Evolutionary conservation across 148 eudicot species (phyloP).

Genomic region (Chenopodium formosanum): DNA sequence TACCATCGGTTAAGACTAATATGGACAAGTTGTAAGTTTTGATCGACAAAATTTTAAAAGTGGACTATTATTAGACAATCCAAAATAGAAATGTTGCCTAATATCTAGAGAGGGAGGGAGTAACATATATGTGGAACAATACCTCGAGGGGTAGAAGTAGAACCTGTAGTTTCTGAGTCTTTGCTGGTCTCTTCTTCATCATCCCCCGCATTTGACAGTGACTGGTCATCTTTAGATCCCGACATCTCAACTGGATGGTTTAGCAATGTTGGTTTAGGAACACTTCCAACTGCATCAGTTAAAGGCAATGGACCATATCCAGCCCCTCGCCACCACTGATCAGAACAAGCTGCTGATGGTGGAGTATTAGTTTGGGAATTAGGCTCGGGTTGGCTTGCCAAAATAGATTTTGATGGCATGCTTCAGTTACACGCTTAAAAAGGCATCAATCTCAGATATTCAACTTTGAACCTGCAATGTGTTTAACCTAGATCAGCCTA

Average conservation of each 20-base stretch:
- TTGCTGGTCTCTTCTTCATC: constrained; percentile 57
- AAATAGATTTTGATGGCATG: constrained; percentile 63
- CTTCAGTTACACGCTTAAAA: constrained; percentile 33
- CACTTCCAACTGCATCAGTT: constrained; percentile 43
- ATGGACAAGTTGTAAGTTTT: no score
- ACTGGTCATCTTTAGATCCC: constrained; percentile 50
- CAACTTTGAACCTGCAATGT: constrained; percentile 15
- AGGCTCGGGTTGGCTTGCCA: constrained; percentile 37
- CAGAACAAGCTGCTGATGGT: constrained; percentile 49
- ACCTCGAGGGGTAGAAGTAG: constrained; percentile 48
- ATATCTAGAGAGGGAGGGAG: neutral
- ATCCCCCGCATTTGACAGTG: constrained; percentile 51
- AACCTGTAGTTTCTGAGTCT: constrained; percentile 46
- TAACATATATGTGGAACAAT: constrained; percentile 2
- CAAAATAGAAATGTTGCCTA: neutral
- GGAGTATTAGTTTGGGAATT: constrained; percentile 36
- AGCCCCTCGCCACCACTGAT: constrained; percentile 65
- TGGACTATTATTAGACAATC: neutral
- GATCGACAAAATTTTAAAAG: no score
- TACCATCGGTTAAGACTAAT: no score
- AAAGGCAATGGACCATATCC: constrained; percentile 40
- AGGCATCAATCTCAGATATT: constrained; percentile 11
- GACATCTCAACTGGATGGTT: constrained; percentile 33
- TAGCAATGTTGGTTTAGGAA: constrained; percentile 44
- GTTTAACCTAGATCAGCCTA: neutral